phyloP scores from a whole-genome alignment of 768 basidiomycete genomes.

The Mycena rebaudengoi region DNA sequence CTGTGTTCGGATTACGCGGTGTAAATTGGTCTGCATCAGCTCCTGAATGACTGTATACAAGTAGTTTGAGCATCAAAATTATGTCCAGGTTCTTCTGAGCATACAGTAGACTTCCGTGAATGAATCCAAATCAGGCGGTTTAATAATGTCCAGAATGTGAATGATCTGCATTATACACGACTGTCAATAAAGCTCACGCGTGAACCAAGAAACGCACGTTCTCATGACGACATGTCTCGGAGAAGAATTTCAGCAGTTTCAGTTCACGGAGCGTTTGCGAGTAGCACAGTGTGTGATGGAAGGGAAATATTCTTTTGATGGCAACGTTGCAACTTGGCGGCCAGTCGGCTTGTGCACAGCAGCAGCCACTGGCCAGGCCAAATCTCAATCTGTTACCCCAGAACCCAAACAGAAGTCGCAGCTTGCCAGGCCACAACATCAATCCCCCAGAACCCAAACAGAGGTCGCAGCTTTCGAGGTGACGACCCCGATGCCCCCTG shows the following conservation, averaged over 20 bases:
- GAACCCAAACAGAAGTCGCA: no score
- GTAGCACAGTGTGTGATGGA: conserved; percentile 93
- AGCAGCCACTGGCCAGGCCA: conserved; percentile 88
- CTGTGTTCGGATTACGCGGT: conserved; percentile 91
- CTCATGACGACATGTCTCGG: conserved; percentile 81
- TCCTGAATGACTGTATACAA: conserved; percentile 76
- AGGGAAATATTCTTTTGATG: conserved; percentile 95
- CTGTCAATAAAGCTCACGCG: conserved; percentile 14
- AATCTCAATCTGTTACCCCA: no score
- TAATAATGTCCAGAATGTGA: conserved; percentile 90
- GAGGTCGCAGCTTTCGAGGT: neutral
- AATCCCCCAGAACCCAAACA: neutral
- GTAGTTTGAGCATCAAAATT: conserved; percentile 17
- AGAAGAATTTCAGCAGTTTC: conserved; percentile 89
- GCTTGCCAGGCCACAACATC: neutral
- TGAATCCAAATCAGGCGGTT: conserved; percentile 73
- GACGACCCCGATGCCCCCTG: neutral
- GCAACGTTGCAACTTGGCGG: conserved; percentile 89
- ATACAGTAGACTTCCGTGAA: conserved; percentile 91
- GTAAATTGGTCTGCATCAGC: conserved; percentile 90
- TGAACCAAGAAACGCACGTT: conserved; percentile 57
- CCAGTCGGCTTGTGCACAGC: conserved; percentile 85
- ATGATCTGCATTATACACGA: conserved; percentile 79
- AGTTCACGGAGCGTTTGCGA: conserved; percentile 90
- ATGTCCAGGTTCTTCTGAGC: conserved; percentile 26